These are phyloP conservation scores for Trichoderma gamsii DNA, from an alignment of 495 filamentous ascomycete species.

Conservation along the genomic window DNA sequence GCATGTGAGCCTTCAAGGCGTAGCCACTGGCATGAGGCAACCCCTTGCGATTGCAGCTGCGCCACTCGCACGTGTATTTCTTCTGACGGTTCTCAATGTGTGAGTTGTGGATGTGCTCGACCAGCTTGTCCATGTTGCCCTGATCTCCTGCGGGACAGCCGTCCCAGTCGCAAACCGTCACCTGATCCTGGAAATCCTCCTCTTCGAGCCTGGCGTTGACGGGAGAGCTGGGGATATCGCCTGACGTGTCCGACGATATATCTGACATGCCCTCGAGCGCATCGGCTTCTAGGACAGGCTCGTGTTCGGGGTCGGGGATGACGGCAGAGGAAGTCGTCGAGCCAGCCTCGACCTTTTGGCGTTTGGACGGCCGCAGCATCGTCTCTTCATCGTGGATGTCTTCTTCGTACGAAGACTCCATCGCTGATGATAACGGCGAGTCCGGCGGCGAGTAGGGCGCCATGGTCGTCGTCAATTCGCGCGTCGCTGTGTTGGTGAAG, in stretches of 20 bases:
- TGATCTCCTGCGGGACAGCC: conserved; percentile 75
- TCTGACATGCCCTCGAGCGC: conserved; percentile 43
- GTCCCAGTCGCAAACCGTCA: conserved; percentile 85
- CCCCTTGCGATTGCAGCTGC: conserved; percentile 78
- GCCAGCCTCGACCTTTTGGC: conserved; percentile 40
- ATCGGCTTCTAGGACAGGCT: conserved; percentile 35
- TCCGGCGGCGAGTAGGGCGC: conserved; percentile 30
- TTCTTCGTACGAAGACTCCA: conserved; percentile 42
- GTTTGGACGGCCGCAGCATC: conserved; percentile 41
- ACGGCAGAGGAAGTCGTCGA: conserved; percentile 43
- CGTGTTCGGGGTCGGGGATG: conserved; percentile 31
- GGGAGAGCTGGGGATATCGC: conserved; percentile 70
- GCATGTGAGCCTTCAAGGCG: conserved; percentile 91
- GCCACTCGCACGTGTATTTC: conserved; percentile 90
- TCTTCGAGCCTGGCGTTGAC: conserved; percentile 59
- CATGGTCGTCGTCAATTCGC: conserved; percentile 20
- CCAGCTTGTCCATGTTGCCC: conserved; percentile 88
- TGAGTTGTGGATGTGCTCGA: conserved; percentile 86
- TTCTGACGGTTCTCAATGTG: conserved; percentile 74
- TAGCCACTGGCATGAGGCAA: conserved; percentile 91
- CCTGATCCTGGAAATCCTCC: conserved; percentile 81
- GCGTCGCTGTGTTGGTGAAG: not conserved
- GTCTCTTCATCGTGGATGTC: conserved; percentile 35
- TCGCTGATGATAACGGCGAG: conserved; percentile 34
- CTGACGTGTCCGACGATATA: conserved; percentile 83